Conservation (phyloP, 75 land plant genomes). For the Chamaecyparis obtusa region DNA sequence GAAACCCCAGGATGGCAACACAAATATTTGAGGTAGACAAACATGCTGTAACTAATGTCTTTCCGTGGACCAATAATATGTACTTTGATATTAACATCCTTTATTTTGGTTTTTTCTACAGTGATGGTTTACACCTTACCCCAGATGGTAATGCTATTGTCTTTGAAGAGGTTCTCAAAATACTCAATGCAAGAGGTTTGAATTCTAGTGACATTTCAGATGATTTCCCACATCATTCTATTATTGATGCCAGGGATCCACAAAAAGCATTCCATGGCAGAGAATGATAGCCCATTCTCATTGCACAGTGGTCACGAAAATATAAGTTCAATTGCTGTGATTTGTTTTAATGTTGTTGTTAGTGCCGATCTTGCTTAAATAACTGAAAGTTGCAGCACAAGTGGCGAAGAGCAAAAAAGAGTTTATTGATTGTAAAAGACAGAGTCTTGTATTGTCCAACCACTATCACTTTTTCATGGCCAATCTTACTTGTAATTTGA, state of each 20-base stretch:
- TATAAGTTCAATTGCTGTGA: neutral
- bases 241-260: constrained; percentile 9
- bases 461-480: neutral
- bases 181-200: neutral
- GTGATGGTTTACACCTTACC: constrained; percentile 89
- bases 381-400: neutral
- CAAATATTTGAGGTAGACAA: constrained; percentile 59
- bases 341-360: neutral
- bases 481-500: neutral
- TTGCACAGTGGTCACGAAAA: neutral
- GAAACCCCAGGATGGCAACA: constrained; percentile 76
- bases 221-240: constrained; percentile 13
- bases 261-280: neutral
- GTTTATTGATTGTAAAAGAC: neutral
- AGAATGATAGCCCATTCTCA: neutral
- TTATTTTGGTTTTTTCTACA: constrained; percentile 21
- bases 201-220: neutral
- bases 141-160: constrained; percentile 53
- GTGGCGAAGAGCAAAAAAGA: neutral
- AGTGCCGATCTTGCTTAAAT: neutral
- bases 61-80: neutral
- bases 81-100: constrained; percentile 4
- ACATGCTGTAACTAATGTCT: neutral
- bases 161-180: constrained; percentile 11
- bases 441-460: neutral